Conservation (phyloP, 1,284 basidiomycete species). For the Laetiporus sulphureus region DNA sequence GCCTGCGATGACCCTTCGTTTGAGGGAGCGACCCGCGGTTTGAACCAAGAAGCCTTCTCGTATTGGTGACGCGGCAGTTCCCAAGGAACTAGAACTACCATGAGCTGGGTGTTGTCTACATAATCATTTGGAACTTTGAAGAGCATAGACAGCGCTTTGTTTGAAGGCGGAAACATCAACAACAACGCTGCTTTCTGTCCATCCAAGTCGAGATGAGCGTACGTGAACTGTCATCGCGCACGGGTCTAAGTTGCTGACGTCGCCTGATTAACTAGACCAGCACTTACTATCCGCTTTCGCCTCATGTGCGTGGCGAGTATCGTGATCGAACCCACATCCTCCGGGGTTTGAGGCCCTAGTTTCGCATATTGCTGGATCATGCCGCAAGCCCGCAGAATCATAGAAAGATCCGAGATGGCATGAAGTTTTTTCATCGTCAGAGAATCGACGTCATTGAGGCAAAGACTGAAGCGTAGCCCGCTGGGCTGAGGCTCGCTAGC, state of each 20-base stretch:
- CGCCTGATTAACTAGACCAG: conserved; percentile 2
- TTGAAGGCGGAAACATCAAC: conserved; percentile 31
- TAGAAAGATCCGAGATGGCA: conserved; percentile 35
- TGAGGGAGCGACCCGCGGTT: conserved; percentile 3
- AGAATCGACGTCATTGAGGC: conserved; percentile 32
- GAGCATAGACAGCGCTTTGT: conserved; percentile 18
- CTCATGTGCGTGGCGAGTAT: conserved; percentile 41
- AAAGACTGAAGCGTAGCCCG: conserved; percentile 44
- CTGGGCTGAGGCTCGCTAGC: conserved; percentile 30
- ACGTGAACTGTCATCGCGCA: conserved; percentile 37
- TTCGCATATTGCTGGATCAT: conserved; percentile 45
- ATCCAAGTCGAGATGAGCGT: conserved; percentile 41
- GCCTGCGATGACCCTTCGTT: conserved; percentile 4
- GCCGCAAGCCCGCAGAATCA: conserved; percentile 42
- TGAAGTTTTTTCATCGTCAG: conserved; percentile 43
- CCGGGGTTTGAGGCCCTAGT: conserved; percentile 32
- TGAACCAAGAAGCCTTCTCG: conserved; percentile 12
- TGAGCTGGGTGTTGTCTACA: conserved; percentile 21
- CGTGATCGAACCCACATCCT: conserved; percentile 34
- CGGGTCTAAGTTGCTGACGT: too few species aligned
- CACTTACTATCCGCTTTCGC: conserved; percentile 19
- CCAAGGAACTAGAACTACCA: conserved; percentile 46
- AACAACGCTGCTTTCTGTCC: conserved; percentile 33
- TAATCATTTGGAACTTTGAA: conserved; percentile 24
- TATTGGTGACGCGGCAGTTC: conserved; percentile 25